Percentiles rank a stretch among this genome's conserved stretches.
Evolutionary conservation across 2,329 filamentous ascomycete genomes (phyloP).

Genomic region (Sphaerostilbella broomeana): DNA sequence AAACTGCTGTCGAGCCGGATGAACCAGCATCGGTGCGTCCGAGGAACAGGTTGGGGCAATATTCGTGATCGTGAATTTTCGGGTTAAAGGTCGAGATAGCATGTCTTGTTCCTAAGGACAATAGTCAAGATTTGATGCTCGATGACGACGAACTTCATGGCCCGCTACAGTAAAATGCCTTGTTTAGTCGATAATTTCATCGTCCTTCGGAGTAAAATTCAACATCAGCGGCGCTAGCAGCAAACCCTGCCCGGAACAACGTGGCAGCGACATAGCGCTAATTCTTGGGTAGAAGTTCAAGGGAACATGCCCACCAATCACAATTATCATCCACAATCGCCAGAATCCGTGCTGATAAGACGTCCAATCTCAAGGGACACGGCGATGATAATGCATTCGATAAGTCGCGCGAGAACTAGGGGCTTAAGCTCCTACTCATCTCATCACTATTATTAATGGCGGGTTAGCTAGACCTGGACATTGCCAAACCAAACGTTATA

Average conservation of each 20-base stretch:
- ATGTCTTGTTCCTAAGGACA: conserved; percentile 6
- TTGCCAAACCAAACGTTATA: too few relatives aligned
- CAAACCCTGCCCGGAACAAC: neutral
- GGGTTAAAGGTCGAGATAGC: conserved; percentile 8
- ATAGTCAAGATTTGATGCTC: conserved; percentile 7
- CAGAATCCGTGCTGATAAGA: too few relatives aligned
- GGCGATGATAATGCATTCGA: too few relatives aligned
- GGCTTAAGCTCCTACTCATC: too few relatives aligned
- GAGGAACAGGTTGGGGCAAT: conserved; percentile 21
- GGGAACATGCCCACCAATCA: too few relatives aligned
- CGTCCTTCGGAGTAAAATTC: conserved; percentile 5
- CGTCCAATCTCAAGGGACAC: too few relatives aligned
- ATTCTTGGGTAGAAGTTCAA: neutral
- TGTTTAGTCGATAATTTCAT: conserved; percentile 8
- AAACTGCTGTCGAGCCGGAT: conserved; percentile 29
- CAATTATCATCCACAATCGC: neutral
- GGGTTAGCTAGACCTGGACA: too few relatives aligned
- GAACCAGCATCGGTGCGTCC: conserved; percentile 35
- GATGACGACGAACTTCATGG: conserved; percentile 4
- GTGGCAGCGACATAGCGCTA: neutral
- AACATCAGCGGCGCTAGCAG: neutral
- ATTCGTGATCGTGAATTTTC: neutral
- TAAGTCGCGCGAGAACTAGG: too few relatives aligned
- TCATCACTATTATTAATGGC: too few relatives aligned
- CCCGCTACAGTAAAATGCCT: conserved; percentile 10